Evolutionary conservation across 1,139 yeast genomes (phyloP), one percentile per base, ranked within the genome.

Genomic region (Saccharomyces hybrid): DNA sequence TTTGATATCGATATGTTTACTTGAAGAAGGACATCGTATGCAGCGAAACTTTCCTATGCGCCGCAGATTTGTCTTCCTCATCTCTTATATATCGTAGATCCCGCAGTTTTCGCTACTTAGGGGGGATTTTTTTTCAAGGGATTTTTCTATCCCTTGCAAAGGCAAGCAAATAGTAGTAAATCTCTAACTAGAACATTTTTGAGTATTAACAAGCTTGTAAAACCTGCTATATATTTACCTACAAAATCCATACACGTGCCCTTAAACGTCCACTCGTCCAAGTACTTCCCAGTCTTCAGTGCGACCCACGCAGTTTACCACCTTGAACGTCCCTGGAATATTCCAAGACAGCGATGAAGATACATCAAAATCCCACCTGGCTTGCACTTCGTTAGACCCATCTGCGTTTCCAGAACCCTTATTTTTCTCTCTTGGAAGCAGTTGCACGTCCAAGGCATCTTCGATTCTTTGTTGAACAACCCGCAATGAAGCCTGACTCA

Each of bases 291-390:
- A 88, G 55, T 84, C 82, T 50, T 75, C 78, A 2, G 85, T 84
- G 7, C 84, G 87, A 0, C 95, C 95, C 62, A 84, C 90, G 65
- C 93, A 86, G 11, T 76, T 73, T 4, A 88, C 89, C 52, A 88
- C 76, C 60, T 84, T 81, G 62, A 88, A 74, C 2, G 83, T 80
- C 0, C 95, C 93, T 8, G 70, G 70, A 14, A 64, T 50, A 32
- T 61, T 58, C 71, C 71, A 65, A 11, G 58, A 57, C 2, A 64
- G 52, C 3, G 54, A 44, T 11, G 67, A 60, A 7, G 49, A 51
- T 7, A 55, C 53, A 14, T 54, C 54, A 46, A 65, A 61, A 3
- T 53, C 48, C 67, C 69, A 67, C 19, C 55, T 50, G n/a, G 48
- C 42, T 52, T 67, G 70, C 26, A 57, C 54, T 14, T 57, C 60